phyloP scores from a whole-genome alignment of 2,329 filamentous ascomycete species.

The Calonectria pteridis region DNA sequence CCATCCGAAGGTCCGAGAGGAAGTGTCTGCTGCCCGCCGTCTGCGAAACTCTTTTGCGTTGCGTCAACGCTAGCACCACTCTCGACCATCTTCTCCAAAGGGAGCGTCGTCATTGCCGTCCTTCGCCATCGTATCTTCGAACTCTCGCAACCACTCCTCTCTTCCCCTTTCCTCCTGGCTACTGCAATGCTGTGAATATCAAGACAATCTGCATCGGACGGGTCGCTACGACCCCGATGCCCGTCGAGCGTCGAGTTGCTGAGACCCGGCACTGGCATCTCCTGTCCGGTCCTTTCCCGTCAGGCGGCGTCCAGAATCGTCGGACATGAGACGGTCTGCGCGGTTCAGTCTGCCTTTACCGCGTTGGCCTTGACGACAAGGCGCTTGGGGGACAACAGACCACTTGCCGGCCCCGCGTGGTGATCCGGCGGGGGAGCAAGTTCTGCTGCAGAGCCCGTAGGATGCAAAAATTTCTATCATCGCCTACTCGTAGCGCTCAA shows the following conservation, averaged over 20 bases:
- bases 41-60: conserved; percentile 18
- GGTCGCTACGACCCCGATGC: conserved; percentile 38
- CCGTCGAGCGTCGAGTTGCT: conserved; percentile 36
- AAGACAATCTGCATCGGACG: conserved; percentile 47
- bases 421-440: conserved; percentile 37
- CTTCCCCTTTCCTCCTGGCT: conserved; percentile 30
- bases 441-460: conserved; percentile 41
- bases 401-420: conserved; percentile 34
- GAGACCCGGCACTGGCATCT: conserved; percentile 37
- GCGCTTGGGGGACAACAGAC: conserved; percentile 37
- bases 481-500: conserved; percentile 44
- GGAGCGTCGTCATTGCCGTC: conserved; percentile 20
- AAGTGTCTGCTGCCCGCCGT: conserved; percentile 22
- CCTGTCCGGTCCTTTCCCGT: conserved; percentile 35
- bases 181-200: conserved; percentile 43
- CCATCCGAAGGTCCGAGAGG: conserved; percentile 26
- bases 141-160: conserved; percentile 24
- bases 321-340: conserved; percentile 40
- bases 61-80: conserved; percentile 28
- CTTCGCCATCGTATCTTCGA: conserved; percentile 19
- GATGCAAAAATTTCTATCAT: conserved; percentile 46
- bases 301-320: conserved; percentile 35
- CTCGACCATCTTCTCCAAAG: conserved; percentile 12
- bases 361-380: conserved; percentile 39
- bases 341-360: conserved; percentile 34